Evolutionary conservation across 495 filamentous ascomycete genomes (phyloP).

Genomic region (Penicillium robsamsonii): DNA sequence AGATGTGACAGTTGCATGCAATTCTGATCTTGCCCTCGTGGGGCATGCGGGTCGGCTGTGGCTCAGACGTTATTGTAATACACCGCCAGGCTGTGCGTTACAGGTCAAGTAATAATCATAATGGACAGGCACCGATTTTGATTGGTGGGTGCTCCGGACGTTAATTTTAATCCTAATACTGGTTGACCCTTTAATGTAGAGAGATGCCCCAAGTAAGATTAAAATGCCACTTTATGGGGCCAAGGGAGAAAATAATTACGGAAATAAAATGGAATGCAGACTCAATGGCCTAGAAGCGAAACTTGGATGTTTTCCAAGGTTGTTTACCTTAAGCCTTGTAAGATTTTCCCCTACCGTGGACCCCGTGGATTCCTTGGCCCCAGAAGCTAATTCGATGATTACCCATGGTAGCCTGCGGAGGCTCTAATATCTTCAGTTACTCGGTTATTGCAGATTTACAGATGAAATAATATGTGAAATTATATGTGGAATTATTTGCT

Average conservation of each 20-base stretch:
- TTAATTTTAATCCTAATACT: conserved; percentile 1
- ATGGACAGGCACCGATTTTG: background rate
- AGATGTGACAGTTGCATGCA: background rate
- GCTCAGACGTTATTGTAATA: background rate
- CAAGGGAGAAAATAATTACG: background rate
- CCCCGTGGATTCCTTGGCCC: background rate
- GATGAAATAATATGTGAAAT: too few species aligned
- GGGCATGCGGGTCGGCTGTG: conserved; percentile 6
- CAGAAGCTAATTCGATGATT: background rate
- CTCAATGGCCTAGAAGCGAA: too few species aligned
- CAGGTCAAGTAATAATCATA: background rate
- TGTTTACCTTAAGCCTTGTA: conserved; percentile 1
- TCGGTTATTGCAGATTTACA: too few species aligned
- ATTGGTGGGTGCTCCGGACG: background rate
- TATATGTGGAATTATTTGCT: too few species aligned
- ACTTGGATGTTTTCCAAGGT: background rate
- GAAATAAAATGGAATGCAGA: too few species aligned
- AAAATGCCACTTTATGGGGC: background rate
- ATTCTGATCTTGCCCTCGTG: background rate
- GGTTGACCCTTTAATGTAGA: background rate
- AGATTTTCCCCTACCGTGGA: background rate
- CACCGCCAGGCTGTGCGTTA: background rate
- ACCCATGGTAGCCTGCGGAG: background rate
- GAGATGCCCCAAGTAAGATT: conserved; percentile 6
- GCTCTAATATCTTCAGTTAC: background rate